Conservation (phyloP, 129 eudicot genomes). For the Pittosporum tobira region DNA sequence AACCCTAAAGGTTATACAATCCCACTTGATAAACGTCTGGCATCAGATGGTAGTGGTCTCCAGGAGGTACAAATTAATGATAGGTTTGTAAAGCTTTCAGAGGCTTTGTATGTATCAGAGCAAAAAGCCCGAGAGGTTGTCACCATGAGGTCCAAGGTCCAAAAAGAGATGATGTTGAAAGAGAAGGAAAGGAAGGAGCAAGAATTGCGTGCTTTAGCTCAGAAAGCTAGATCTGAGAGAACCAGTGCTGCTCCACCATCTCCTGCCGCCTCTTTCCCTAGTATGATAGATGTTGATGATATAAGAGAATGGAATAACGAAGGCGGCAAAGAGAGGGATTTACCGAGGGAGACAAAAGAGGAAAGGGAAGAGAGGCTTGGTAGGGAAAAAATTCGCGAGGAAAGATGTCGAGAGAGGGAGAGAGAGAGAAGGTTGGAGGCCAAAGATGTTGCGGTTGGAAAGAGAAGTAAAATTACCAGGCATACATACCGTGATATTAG, state of each 20-base stretch:
- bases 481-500: conserved; percentile 83
- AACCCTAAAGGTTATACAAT: conserved; percentile 80
- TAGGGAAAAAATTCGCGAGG: conserved; percentile 81
- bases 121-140: conserved; percentile 80
- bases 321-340: conserved; percentile 29
- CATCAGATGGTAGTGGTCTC: conserved; percentile 82
- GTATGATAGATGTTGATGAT: conserved; percentile 27
- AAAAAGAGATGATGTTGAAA: conserved; percentile 83
- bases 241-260: conserved; percentile 45
- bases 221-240: conserved; percentile 68
- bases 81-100: conserved; percentile 67
- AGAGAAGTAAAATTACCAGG: conserved; percentile 69
- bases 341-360: conserved; percentile 47
- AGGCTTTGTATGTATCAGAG: conserved; percentile 65
- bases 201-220: conserved; percentile 65
- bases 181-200: conserved; percentile 73
- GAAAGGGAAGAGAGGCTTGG: conserved; percentile 52
- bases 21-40: conserved; percentile 79
- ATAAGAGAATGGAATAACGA: conserved; percentile 30
- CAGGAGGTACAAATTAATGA: conserved; percentile 84
- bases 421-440: conserved; percentile 80
- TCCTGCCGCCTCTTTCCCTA: conserved; percentile 24
- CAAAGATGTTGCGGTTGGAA: conserved; percentile 77
- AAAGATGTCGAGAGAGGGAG: conserved; percentile 64
- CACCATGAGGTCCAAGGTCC: conserved; percentile 68